These are phyloP conservation scores for Irpex rosettiformis DNA, from an alignment of 1,284 basidiomycete genomes.

Conservation along the genomic window DNA sequence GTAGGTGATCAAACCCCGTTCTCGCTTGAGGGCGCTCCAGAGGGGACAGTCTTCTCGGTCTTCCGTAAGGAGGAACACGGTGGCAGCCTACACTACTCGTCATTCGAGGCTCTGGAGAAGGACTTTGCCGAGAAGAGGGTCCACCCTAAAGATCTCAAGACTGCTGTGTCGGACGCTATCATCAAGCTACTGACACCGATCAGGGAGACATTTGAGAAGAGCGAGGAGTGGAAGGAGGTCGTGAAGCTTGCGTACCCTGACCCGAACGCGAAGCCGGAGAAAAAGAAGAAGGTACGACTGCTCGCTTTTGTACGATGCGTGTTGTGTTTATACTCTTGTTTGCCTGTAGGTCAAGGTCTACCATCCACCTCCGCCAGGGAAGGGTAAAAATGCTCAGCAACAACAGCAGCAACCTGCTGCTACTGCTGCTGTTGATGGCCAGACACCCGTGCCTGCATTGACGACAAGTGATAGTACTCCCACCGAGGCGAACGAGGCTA, in stretches of 20 bases:
- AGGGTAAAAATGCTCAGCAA: constrained; percentile 52
- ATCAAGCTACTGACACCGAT: constrained; percentile 82
- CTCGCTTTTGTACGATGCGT: neutral
- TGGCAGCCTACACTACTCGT: constrained; percentile 75
- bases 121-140: constrained; percentile 78
- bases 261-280: constrained; percentile 58
- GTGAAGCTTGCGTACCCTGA: constrained; percentile 86
- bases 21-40: constrained; percentile 65
- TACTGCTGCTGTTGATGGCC: constrained; percentile 1
- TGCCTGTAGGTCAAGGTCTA: constrained; percentile 65
- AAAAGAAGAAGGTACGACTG: constrained; percentile 57
- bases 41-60: constrained; percentile 83
- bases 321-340: neutral
- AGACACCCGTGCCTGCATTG: constrained; percentile 1
- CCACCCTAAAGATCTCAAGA: constrained; percentile 92
- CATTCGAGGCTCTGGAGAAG: constrained; percentile 67
- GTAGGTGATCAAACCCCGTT: constrained; percentile 57
- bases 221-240: constrained; percentile 79
- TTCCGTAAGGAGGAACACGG: constrained; percentile 79
- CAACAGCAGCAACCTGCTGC: constrained; percentile 12
- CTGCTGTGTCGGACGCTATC: constrained; percentile 77
- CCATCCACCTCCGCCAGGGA: constrained; percentile 75
- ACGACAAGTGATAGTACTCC: constrained; percentile 7
- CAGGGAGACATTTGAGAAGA: constrained; percentile 69
- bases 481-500: constrained; percentile 9